phyloP scores from a whole-genome alignment of 768 basidiomycete species.

The Pleurotus pulmonarius region DNA sequence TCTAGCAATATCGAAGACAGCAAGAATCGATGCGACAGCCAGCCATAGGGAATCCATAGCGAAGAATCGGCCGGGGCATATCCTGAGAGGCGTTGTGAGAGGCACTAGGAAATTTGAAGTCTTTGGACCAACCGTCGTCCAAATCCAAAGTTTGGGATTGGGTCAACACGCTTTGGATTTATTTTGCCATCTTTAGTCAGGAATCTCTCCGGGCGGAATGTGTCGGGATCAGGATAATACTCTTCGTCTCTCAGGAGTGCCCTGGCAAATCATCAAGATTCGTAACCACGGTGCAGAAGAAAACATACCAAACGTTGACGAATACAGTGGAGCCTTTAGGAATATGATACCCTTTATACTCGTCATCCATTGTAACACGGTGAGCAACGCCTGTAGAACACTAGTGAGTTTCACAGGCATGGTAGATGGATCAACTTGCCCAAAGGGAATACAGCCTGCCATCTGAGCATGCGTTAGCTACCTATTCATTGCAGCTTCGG shows the following conservation, averaged over 20 bases:
- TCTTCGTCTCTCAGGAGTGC: too few species aligned
- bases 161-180: too few species aligned
- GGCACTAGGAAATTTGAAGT: too few species aligned
- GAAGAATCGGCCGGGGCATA: too few species aligned
- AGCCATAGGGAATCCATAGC: background rate
- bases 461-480: background rate
- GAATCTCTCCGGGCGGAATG: too few species aligned
- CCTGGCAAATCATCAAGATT: too few species aligned
- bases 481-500: background rate
- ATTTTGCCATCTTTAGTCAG: too few species aligned
- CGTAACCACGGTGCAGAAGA: too few species aligned
- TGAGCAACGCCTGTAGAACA: background rate
- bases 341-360: background rate
- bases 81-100: too few species aligned
- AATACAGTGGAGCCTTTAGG: background rate
- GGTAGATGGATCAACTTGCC: background rate
- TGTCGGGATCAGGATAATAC: too few species aligned
- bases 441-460: background rate
- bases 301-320: background rate
- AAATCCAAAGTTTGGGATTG: too few species aligned
- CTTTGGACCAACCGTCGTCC: too few species aligned
- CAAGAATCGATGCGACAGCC: background rate
- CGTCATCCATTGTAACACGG: conserved; percentile 1
- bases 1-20: background rate
- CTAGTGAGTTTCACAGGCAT: background rate